These are phyloP conservation scores for Dipteronia dyeriana DNA, from an alignment of 345 rosid species.

Conservation along the genomic window DNA sequence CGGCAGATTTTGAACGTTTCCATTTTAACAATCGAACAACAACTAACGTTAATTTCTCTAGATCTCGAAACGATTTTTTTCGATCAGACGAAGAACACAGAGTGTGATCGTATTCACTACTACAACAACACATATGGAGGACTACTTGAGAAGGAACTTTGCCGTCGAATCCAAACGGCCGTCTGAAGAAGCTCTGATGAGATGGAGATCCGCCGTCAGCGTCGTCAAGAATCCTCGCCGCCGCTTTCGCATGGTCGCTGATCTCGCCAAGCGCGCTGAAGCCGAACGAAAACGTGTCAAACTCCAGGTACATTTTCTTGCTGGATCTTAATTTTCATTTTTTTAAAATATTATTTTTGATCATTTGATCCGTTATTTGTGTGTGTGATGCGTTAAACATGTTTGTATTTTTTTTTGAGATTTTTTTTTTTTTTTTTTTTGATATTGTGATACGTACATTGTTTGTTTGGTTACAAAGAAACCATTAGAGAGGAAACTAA, in stretches of 20 bases:
- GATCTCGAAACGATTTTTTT: too few species aligned
- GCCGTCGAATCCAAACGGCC: slow-evolving; percentile 46
- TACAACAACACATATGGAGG: slow-evolving; percentile 31
- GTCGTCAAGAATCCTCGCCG: slow-evolving; percentile 61
- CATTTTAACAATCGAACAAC: background rate
- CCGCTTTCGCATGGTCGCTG: slow-evolving; percentile 57
- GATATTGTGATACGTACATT: background rate
- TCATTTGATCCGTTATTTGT: too few species aligned
- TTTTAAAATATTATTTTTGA: too few species aligned
- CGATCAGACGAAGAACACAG: too few species aligned
- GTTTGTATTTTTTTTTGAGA: too few species aligned
- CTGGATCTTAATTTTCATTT: too few species aligned
- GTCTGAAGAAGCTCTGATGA: slow-evolving; percentile 41
- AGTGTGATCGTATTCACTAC: background rate
- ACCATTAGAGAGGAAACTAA: too few species aligned
- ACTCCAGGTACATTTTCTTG: slow-evolving; percentile 25
- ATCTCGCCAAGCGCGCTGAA: slow-evolving; percentile 55
- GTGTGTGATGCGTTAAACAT: too few species aligned
- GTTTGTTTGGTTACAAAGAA: background rate
- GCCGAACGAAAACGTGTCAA: slow-evolving; percentile 33
- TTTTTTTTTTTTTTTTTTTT: too few species aligned
- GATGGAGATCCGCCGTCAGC: slow-evolving; percentile 52
- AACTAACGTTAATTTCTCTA: background rate
- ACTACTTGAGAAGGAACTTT: slow-evolving; percentile 40
- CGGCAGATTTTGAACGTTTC: slow-evolving; percentile 24